These are phyloP conservation scores for Fusarium tuaranense DNA, from an alignment of 2,329 filamentous ascomycete species.

Conservation along the genomic window DNA sequence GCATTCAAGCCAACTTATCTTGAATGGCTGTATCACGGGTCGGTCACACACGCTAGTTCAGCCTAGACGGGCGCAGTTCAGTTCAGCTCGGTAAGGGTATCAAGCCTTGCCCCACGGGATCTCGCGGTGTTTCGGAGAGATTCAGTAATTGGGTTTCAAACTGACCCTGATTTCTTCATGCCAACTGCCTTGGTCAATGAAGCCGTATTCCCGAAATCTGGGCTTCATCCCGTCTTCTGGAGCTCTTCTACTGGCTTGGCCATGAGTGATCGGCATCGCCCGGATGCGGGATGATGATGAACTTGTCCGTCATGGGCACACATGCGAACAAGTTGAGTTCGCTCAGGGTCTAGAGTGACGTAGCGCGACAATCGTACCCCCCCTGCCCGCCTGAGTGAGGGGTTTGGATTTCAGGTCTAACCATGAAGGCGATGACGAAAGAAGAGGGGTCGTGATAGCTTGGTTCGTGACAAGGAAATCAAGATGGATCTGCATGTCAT, in stretches of 20 bases:
- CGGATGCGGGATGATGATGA: slow-evolving; percentile 10
- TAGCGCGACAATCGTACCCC: slow-evolving; percentile 20
- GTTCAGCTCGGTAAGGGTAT: slow-evolving; percentile 15
- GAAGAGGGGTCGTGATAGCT: slow-evolving; percentile 25
- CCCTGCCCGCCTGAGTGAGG: slow-evolving; percentile 21
- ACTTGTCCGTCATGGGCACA: slow-evolving; percentile 8
- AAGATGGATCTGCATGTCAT: slow-evolving; percentile 32
- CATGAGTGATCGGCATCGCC: background rate
- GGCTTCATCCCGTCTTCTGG: background rate
- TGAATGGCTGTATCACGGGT: slow-evolving; percentile 17
- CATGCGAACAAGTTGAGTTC: slow-evolving; percentile 2
- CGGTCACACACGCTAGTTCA: slow-evolving; percentile 9
- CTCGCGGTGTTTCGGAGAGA: background rate
- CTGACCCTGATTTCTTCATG: background rate
- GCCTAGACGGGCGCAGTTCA: slow-evolving; percentile 8
- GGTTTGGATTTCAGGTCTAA: slow-evolving; percentile 13
- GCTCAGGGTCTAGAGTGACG: slow-evolving; percentile 41
- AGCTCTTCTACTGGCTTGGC: background rate
- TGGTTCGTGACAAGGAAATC: slow-evolving; percentile 17
- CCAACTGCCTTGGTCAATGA: slow-evolving; percentile 6
- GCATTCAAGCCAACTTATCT: slow-evolving; percentile 23
- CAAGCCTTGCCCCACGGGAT: slow-evolving; percentile 3
- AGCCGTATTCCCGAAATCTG: slow-evolving; percentile 3
- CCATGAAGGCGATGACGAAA: slow-evolving; percentile 28
- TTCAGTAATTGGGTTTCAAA: slow-evolving; percentile 1